Conservation (phyloP, 1,139 yeast genomes). For the Candida tropicalis region DNA sequence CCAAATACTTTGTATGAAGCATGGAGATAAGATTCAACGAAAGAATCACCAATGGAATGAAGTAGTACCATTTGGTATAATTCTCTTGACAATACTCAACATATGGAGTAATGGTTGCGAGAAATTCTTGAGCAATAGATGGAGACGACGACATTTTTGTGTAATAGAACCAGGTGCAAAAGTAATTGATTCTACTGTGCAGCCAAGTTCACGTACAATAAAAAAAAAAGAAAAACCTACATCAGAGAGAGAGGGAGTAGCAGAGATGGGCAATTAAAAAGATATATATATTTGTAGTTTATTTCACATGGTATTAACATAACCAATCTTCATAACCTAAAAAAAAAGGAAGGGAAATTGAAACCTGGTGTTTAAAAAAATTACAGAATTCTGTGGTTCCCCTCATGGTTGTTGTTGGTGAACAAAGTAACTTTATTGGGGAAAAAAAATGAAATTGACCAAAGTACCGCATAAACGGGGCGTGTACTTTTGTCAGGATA, state of each 20-base stretch:
- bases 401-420: neutral
- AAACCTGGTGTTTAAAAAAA: too few species aligned
- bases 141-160: conserved; percentile 2
- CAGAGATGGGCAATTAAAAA: neutral
- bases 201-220: too few species aligned
- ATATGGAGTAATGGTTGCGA: conserved; percentile 3
- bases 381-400: neutral
- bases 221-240: neutral
- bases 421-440: neutral
- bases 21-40: conserved; percentile 10
- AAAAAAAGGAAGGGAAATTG: too few species aligned
- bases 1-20: conserved; percentile 11
- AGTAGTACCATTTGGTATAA: conserved; percentile 15
- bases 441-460: too few species aligned
- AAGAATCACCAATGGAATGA: conserved; percentile 12
- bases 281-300: neutral
- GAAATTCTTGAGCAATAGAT: conserved; percentile 3
- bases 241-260: too few species aligned
- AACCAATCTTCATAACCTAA: too few species aligned
- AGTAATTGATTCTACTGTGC: too few species aligned
- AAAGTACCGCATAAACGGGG: too few species aligned
- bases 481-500: too few species aligned
- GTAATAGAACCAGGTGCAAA: too few species aligned
- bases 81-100: conserved; percentile 5
- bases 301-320: neutral